These are phyloP conservation scores for Hysterangium stoloniferum DNA, from an alignment of 768 basidiomycete species.

Conservation along the genomic window DNA sequence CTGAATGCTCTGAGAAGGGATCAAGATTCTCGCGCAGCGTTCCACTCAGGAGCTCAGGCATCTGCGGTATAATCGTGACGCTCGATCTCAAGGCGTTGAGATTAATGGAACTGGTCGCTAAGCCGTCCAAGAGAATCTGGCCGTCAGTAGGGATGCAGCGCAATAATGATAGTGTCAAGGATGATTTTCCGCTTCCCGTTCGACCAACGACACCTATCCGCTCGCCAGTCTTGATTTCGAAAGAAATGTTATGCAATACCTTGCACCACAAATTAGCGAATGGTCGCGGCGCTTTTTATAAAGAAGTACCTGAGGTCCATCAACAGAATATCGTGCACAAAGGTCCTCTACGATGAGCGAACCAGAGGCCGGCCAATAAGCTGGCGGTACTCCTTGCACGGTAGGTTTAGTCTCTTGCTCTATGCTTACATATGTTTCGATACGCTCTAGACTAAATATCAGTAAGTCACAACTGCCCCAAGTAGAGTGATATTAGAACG, in stretches of 20 bases:
- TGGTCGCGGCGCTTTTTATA: too few relatives aligned
- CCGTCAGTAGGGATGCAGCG: slow-evolving; percentile 33
- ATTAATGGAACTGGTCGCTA: slow-evolving; percentile 31
- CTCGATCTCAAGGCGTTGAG: slow-evolving; percentile 46
- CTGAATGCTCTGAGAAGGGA: slow-evolving; percentile 13
- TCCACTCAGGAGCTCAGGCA: slow-evolving; percentile 24
- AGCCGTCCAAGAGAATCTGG: slow-evolving; percentile 28
- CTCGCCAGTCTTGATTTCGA: slow-evolving; percentile 33
- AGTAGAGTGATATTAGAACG: not conserved
- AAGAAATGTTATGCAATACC: slow-evolving; percentile 37
- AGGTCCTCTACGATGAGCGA: slow-evolving; percentile 28
- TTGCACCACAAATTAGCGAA: not conserved
- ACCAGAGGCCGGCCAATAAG: slow-evolving; percentile 36
- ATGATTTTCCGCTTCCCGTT: slow-evolving; percentile 20
- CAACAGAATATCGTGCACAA: slow-evolving; percentile 36
- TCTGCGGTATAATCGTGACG: slow-evolving; percentile 52
- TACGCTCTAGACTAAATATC: slow-evolving; percentile 26
- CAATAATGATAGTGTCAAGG: slow-evolving; percentile 28
- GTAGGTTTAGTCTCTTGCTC: slow-evolving; percentile 46
- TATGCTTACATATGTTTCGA: slow-evolving; percentile 43
- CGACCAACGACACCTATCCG: slow-evolving; percentile 36
- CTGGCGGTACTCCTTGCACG: slow-evolving; percentile 43
- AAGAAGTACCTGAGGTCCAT: slow-evolving; percentile 10
- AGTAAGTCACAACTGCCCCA: not conserved
- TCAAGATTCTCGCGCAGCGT: slow-evolving; percentile 25